These are phyloP conservation scores for Schwanniomyces pseudopolymorphus DNA, from an alignment of 805 yeast species.

Conservation along the genomic window DNA sequence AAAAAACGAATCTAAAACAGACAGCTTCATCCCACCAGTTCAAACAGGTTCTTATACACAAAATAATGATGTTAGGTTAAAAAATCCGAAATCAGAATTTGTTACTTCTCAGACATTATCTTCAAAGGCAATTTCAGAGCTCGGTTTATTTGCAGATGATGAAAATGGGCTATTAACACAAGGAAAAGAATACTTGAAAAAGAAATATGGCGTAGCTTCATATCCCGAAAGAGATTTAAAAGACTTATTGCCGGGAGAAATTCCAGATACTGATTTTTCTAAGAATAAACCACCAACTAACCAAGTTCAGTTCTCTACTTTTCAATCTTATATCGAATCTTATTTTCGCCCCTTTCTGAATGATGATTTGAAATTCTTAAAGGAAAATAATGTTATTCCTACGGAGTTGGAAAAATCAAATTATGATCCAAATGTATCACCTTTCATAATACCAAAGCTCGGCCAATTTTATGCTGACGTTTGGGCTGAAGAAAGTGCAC, in stretches of 20 bases:
- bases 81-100: slow-evolving; percentile 75
- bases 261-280: slow-evolving; percentile 86
- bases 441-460: slow-evolving; percentile 79
- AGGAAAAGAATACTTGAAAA: slow-evolving; percentile 73
- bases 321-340: slow-evolving; percentile 80
- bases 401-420: slow-evolving; percentile 41
- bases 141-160: slow-evolving; percentile 66
- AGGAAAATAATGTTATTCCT: slow-evolving; percentile 59
- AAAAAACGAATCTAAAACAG: neutral
- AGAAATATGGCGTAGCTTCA: slow-evolving; percentile 84
- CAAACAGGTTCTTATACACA: slow-evolving; percentile 45
- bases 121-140: slow-evolving; percentile 54
- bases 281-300: slow-evolving; percentile 68
- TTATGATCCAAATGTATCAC: slow-evolving; percentile 67
- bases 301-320: slow-evolving; percentile 90
- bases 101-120: slow-evolving; percentile 71
- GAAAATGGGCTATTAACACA: slow-evolving; percentile 58
- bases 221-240: slow-evolving; percentile 78
- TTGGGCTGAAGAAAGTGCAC: slow-evolving; percentile 83
- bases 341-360: slow-evolving; percentile 75
- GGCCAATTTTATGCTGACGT: slow-evolving; percentile 80
- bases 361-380: slow-evolving; percentile 77
- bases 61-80: slow-evolving; percentile 58
- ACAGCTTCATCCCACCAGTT: slow-evolving; percentile 46
- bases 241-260: slow-evolving; percentile 78